Evolutionary conservation across 2,329 filamentous ascomycete genomes (phyloP).

Genomic region (Cladobotryum mycophilum): DNA sequence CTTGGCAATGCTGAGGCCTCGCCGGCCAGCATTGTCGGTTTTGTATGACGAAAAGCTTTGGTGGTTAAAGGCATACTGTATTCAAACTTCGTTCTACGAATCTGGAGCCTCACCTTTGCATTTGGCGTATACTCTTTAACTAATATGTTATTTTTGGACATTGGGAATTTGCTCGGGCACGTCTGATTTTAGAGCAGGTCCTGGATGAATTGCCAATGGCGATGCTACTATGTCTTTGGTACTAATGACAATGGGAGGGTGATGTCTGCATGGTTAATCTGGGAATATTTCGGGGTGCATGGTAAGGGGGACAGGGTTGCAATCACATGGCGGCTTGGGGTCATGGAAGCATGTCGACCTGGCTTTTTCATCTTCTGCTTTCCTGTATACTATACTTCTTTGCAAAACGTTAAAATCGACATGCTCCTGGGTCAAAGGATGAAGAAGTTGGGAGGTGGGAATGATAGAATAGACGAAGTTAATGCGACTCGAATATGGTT

Average conservation of each 20-base stretch:
- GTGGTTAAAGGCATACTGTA: too few relatives aligned
- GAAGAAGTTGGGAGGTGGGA: background rate
- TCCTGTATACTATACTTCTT: conserved; percentile 11
- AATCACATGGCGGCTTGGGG: conserved; percentile 8
- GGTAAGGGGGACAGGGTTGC: conserved; percentile 8
- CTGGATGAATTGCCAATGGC: conserved; percentile 12
- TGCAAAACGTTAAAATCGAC: conserved; percentile 3
- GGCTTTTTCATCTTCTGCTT: conserved; percentile 8
- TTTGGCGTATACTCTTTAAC: conserved; percentile 4
- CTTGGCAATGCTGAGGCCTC: too few relatives aligned
- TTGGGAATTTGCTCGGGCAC: conserved; percentile 1
- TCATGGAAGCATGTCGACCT: conserved; percentile 7
- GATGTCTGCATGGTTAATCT: conserved; percentile 21
- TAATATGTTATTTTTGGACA: conserved; percentile 13
- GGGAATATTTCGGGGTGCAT: conserved; percentile 10
- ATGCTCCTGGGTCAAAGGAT: conserved; percentile 7
- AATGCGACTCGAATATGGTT: background rate
- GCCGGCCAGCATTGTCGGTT: too few relatives aligned
- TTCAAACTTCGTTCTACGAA: background rate
- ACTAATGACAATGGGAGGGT: conserved; percentile 25
- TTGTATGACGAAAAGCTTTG: too few relatives aligned
- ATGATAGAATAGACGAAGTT: conserved; percentile 1
- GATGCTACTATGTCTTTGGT: conserved; percentile 21
- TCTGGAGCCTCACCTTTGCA: background rate
- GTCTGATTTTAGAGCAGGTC: conserved; percentile 10